Percentiles rank a stretch among this genome's conserved stretches.
Evolutionary conservation across 1,139 yeast species (phyloP).

Genomic region (Ashbya aceris): DNA sequence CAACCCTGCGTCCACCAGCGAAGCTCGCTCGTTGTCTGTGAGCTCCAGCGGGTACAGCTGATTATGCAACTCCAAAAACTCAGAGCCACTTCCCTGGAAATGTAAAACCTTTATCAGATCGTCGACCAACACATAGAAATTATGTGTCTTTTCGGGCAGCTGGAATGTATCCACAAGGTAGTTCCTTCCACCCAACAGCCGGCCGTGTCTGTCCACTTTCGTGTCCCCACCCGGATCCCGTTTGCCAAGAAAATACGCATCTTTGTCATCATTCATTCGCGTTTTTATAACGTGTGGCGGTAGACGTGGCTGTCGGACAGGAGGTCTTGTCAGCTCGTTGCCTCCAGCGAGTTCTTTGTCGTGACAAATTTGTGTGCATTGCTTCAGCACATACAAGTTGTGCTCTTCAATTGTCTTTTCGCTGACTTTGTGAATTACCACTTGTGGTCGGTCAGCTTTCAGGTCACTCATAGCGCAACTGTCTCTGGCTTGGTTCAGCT

Average conservation of each 20-base stretch:
- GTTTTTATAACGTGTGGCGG: constrained; percentile 8
- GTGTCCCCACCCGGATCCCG: constrained; percentile 65
- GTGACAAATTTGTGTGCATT: constrained; percentile 4
- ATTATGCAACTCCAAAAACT: constrained; percentile 13
- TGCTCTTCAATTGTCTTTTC: constrained; percentile 6
- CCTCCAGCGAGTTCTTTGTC: constrained; percentile 7
- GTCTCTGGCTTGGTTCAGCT: too few species aligned
- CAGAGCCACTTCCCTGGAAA: constrained; percentile 7
- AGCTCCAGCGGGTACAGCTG: constrained; percentile 17
- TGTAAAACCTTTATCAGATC: constrained; percentile 17
- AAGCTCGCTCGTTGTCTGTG: constrained; percentile 10
- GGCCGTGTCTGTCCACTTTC: constrained; percentile 62
- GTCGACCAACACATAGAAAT: constrained; percentile 16
- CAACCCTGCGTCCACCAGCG: constrained; percentile 8
- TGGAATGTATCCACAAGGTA: constrained; percentile 68
- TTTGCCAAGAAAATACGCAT: constrained; percentile 8
- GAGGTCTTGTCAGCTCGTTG: constrained; percentile 7
- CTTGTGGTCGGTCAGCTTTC: neutral
- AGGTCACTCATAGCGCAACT: too few species aligned
- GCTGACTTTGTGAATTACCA: constrained; percentile 1
- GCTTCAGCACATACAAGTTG: constrained; percentile 9
- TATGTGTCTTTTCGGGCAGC: constrained; percentile 10
- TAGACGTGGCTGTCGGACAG: constrained; percentile 5
- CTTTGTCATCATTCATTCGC: constrained; percentile 7
- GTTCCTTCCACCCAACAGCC: constrained; percentile 57